phyloP scores from a whole-genome alignment of 306 rosid species.

The Lathyrus sativus region DNA sequence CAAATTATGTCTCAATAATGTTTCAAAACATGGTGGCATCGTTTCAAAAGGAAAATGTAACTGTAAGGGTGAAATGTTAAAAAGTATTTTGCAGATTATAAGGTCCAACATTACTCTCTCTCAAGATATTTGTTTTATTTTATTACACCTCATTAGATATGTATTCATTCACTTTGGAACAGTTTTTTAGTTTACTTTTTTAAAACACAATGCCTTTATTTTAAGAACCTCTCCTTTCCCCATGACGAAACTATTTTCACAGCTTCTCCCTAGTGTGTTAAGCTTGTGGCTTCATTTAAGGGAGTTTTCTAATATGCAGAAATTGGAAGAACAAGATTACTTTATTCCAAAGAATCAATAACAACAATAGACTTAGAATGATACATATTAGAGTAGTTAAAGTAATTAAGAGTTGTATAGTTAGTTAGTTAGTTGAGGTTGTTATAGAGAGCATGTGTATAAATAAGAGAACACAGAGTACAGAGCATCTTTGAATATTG shows the following conservation, averaged over 20 bases:
- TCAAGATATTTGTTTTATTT: conserved; percentile 15
- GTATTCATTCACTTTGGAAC: no score
- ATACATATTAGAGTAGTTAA: no score
- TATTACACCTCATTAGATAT: conserved; percentile 25
- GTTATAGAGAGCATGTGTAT: no score
- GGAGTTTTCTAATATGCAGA: conserved; percentile 18
- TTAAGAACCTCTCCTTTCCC: conserved; percentile 21
- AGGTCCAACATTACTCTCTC: conserved; percentile 11
- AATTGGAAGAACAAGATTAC: conserved; percentile 6
- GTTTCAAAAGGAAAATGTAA: conserved; percentile 24
- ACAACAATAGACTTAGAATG: background rate
- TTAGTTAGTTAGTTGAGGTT: no score
- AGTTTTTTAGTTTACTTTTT: conserved; percentile 18
- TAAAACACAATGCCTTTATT: conserved; percentile 20
- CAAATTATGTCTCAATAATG: conserved; percentile 18
- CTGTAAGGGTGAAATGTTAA: conserved; percentile 11
- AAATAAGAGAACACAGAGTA: no score
- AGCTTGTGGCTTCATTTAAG: conserved; percentile 18
- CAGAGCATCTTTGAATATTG: no score
- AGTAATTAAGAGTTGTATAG: no score
- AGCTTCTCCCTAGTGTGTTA: background rate
- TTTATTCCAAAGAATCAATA: conserved; percentile 19
- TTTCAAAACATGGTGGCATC: background rate
- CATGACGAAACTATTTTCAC: background rate
- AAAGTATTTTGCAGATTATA: conserved; percentile 22